Base-by-base conservation (phyloP, 2,329 filamentous ascomycete species). In the Didymella lethalis region DNA sequence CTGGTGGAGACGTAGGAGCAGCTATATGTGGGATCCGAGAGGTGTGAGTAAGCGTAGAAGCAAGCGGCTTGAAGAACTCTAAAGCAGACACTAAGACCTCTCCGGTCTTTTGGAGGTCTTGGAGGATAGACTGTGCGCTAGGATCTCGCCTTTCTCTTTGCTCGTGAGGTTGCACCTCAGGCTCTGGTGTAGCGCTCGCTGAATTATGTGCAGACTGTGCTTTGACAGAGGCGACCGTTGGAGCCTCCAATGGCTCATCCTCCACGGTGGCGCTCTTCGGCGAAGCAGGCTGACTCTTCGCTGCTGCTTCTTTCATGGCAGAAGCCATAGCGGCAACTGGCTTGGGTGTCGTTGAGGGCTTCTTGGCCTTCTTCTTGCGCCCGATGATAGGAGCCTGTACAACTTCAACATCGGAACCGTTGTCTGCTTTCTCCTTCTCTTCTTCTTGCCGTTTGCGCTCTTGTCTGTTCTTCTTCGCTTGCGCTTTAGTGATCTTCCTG, bases 351-450 rank as follows among this genome's bases (percentile, higher is more conserved):
- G 41, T 75, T 58, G 68, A 73, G 63, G 74, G 68, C 78, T 92
- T 94, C 82, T 91, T 93, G 74, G 91, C 86, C 79, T 94, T 95
- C 82, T 92, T 94, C 82, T 93, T 93, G 51, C 91, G 86, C 32
- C 90, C 90, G 48, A 92, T 75, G 40, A 96, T 90, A 0, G 92
- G 91, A 7, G 87, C 91, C 64, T 85, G 81, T 10, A 82, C 80
- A n/a, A 78, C 74, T 63, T 87, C 85, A 62, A 70, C 61, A 52
- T 86, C 84, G 8, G 75, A 70, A 61, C 86, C 85, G 3, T 77
- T 76, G 25, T 78, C 76, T 16, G 70, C 57, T 16, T 64, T 63
- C 11, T 66, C 50, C 5, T 63, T 64, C 59, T 88, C 83, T 32
- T 82, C 84, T 55, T 90, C 88, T 68, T 86, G 80, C 18, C 84